Conservation (phyloP, 108 stramenopile species). For the Nitzschia inconspicua region DNA sequence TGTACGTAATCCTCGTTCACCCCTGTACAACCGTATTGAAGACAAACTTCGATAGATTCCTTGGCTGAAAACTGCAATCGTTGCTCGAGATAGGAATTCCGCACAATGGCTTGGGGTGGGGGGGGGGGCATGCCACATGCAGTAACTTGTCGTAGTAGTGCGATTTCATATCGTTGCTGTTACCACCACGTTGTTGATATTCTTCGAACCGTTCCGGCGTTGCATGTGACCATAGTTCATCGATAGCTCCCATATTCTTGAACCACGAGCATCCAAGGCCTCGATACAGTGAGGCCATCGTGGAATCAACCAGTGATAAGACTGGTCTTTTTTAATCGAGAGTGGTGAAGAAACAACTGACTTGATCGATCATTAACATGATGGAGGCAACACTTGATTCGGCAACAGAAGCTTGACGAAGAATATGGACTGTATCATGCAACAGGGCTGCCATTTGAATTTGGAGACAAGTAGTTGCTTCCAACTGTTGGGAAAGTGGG, state of each 20-base stretch:
- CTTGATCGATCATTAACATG: constrained; percentile 53
- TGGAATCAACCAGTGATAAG: constrained; percentile 54
- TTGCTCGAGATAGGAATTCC: constrained; percentile 50
- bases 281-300: constrained; percentile 69
- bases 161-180: too few relatives aligned
- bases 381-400: constrained; percentile 16
- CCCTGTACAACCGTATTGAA: constrained; percentile 53
- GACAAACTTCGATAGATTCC: constrained; percentile 57
- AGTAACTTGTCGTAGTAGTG: constrained; percentile 80
- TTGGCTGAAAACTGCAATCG: constrained; percentile 27
- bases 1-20: constrained; percentile 59
- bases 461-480: too few relatives aligned
- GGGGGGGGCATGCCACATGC: constrained; percentile 65
- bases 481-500: too few relatives aligned
- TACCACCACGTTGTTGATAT: constrained; percentile 21
- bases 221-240: constrained; percentile 50
- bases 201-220: constrained; percentile 49
- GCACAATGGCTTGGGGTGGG: constrained; percentile 55
- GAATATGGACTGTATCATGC: constrained; percentile 54
- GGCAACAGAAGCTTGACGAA: not conserved
- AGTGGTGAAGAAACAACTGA: too few relatives aligned
- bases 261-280: constrained; percentile 59
- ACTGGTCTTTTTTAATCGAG: too few relatives aligned
- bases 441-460: constrained; percentile 56
- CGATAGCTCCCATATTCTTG: constrained; percentile 43